Percentiles rank a stretch among this genome's conserved stretches.
Conservation (phyloP, 2,329 filamentous ascomycete genomes). For the Cyphellophora attinorum region DNA sequence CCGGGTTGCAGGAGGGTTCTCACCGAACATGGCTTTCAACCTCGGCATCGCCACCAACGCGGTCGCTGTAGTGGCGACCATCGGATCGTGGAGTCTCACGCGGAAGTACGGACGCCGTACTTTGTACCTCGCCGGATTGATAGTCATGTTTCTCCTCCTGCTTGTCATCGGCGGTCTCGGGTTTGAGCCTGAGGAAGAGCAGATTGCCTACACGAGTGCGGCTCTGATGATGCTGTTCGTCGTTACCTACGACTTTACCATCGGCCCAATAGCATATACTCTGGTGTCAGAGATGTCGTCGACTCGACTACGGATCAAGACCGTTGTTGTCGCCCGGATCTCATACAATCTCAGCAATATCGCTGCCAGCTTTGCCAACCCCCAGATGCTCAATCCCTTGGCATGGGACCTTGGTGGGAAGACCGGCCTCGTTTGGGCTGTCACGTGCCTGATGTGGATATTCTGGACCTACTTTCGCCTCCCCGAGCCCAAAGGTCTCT, state of each 20-base stretch:
- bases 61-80: too few relatives aligned
- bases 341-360: slow-evolving; percentile 33
- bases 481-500: slow-evolving; percentile 31
- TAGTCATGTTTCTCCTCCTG: slow-evolving; percentile 18
- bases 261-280: slow-evolving; percentile 45
- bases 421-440: slow-evolving; percentile 31
- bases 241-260: slow-evolving; percentile 44
- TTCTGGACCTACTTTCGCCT: slow-evolving; percentile 32
- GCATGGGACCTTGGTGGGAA: slow-evolving; percentile 26
- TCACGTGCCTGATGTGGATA: slow-evolving; percentile 21
- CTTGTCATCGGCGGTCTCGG: slow-evolving; percentile 17
- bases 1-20: too few relatives aligned
- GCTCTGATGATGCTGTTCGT: slow-evolving; percentile 43
- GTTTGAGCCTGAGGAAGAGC: too few relatives aligned
- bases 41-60: too few relatives aligned
- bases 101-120: slow-evolving; percentile 28
- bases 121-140: slow-evolving; percentile 25
- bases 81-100: too few relatives aligned
- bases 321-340: slow-evolving; percentile 42
- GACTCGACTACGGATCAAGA: slow-evolving; percentile 44
- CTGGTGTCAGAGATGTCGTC: slow-evolving; percentile 45
- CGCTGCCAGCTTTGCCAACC: slow-evolving; percentile 26
- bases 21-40: too few relatives aligned
- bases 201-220: slow-evolving; percentile 37
- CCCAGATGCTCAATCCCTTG: slow-evolving; percentile 18